These are phyloP conservation scores for Naganishia cerealis DNA, from an alignment of 1,284 basidiomycete genomes.

Conservation along the genomic window DNA sequence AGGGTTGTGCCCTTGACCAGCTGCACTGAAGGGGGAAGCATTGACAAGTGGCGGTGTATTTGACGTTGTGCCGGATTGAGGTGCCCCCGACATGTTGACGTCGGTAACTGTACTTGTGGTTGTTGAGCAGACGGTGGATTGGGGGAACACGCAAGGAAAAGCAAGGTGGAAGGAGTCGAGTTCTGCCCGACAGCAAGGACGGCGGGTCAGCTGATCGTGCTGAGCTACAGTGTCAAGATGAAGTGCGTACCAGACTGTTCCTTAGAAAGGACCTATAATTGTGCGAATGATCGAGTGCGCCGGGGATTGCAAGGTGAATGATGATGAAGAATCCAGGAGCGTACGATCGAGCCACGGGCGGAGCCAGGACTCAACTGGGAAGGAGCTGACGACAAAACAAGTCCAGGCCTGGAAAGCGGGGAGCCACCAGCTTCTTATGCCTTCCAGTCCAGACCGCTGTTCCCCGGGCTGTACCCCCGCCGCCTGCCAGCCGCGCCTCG, in stretches of 20 bases:
- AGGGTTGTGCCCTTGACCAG: background rate
- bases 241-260: background rate
- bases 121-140: background rate
- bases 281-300: background rate
- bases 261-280: background rate
- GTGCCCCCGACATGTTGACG: background rate
- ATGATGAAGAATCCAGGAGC: too few species aligned
- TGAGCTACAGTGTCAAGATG: background rate
- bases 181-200: background rate
- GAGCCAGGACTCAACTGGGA: too few species aligned
- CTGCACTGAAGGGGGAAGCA: background rate
- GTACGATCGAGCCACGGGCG: too few species aligned
- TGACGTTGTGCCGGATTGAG: background rate
- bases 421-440: too few species aligned
- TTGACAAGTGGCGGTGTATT: background rate
- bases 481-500: too few species aligned
- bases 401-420: too few species aligned
- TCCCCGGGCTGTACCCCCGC: too few species aligned
- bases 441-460: too few species aligned
- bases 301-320: background rate
- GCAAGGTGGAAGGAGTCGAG: background rate
- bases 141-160: background rate
- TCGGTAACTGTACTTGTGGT: background rate
- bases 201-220: background rate
- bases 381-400: too few species aligned